Conservation (phyloP, 805 yeast genomes). For the Sugiyamaella floridensis region DNA sequence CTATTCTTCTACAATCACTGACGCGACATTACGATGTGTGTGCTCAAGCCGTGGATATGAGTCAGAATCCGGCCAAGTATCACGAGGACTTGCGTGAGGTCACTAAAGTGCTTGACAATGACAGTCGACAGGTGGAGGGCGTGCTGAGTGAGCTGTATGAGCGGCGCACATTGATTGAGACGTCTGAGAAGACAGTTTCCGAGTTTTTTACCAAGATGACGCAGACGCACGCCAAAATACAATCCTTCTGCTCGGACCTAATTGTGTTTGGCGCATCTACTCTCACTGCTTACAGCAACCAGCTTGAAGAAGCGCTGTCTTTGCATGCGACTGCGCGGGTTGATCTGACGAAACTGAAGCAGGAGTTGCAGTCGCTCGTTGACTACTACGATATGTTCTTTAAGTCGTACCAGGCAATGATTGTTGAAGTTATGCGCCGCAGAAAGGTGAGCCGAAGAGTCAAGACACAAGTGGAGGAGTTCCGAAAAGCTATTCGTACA, state of each 20-base stretch:
- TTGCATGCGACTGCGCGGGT: slow-evolving; percentile 23
- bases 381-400: slow-evolving; percentile 47
- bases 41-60: slow-evolving; percentile 37
- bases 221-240: slow-evolving; percentile 22
- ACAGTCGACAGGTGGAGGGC: slow-evolving; percentile 29
- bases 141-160: slow-evolving; percentile 24
- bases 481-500: slow-evolving; percentile 35
- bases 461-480: slow-evolving; percentile 34
- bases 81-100: slow-evolving; percentile 43
- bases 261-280: slow-evolving; percentile 18
- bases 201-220: slow-evolving; percentile 20
- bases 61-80: slow-evolving; percentile 28
- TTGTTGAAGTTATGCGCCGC: slow-evolving; percentile 50
- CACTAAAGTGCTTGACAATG: slow-evolving; percentile 43
- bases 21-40: slow-evolving; percentile 84
- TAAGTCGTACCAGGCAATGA: slow-evolving; percentile 44
- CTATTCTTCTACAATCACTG: slow-evolving; percentile 57
- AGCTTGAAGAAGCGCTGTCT: slow-evolving; percentile 17
- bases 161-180: slow-evolving; percentile 16
- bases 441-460: slow-evolving; percentile 37
- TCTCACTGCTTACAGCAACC: slow-evolving; percentile 15
- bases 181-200: slow-evolving; percentile 15
- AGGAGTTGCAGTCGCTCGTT: slow-evolving; percentile 36
- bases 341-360: slow-evolving; percentile 26
- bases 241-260: slow-evolving; percentile 11